Base-by-base conservation (phyloP, 2,329 filamentous ascomycete genomes). In the Penicillium thymicola region DNA sequence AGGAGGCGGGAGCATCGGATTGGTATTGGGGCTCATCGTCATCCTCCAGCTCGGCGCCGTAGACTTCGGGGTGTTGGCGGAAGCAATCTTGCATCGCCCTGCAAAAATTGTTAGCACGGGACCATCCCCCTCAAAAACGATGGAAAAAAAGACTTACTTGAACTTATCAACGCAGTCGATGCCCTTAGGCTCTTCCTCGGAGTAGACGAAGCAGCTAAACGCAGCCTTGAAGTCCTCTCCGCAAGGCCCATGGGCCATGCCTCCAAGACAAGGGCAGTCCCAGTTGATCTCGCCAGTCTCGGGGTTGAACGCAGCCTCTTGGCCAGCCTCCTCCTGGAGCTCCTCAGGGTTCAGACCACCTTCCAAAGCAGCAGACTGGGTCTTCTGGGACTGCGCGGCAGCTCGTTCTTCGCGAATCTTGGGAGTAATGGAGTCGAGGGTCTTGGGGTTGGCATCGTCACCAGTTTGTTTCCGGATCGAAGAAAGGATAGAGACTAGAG, bases 211-310 rank as follows among this genome's bases (percentile, higher is more conserved):
- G 79, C 94, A 99, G 83, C 92, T 96, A 70, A 99, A 99, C 0
- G 94, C 94, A 25, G 87, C 87, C 80, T 88, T 92, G 83, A 99
- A 99, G 70, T 97, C 87, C 72, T 95, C 90, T 46, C 94, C 94
- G 72, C 94, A 99, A 52, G 94, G 94, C 0, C 94, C 94, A 71
- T 96, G 79, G 8, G 94, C 94, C 94, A 99, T 99, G 51, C 94
- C 94, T 47, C 94, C 94, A 34, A 99, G 80, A 74, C 94, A 99
- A 16, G 94, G 94, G 76, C 94, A 99, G 74, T 97, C 94, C 94
- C 94, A 99, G 82, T 99, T 99, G 78, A 99, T 99, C 82, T 99
- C 94, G 66, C 94, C 94, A 10, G 94, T 99, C 79, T 97, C 94
- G 3, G 92, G 92, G 76, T 99, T 96, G 80, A 97, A 99, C 1